Base-by-base conservation (phyloP, 2,329 filamentous ascomycete species). In the Colletotrichum brevisporum region DNA sequence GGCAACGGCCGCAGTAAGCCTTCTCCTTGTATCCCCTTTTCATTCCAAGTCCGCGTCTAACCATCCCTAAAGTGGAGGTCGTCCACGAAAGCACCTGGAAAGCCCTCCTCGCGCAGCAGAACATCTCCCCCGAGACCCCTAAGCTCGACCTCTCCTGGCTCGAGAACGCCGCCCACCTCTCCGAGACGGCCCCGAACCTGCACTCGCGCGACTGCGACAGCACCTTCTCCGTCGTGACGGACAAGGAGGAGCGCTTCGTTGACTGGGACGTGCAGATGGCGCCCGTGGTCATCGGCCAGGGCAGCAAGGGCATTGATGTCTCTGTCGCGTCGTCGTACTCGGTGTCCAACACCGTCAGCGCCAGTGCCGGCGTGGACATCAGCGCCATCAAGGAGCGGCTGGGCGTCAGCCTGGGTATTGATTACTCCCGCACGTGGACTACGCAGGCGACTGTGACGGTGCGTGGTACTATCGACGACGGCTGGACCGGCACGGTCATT, bases 221-320 rank as follows among this genome's bases (percentile, higher is more conserved):
- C 15, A 63, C 60, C 48, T 63, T 53, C 0, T 63, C 65, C 21
- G 31, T 53, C 39, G 39, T 57, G 13, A 60, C 41, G n/a, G 55
- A 64, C 24, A 64, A 39, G 39, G 55, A 48, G 5, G 26, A 56
- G 31, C 48, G 31, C 1, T 69, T 69, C 55, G 45, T 65, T 9
- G 55, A 69, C 66, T 69, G 66, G 66, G 66, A 69, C 3, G 60
- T 69, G 6, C 66, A 69, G 27, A 65, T 69, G 66, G 21, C 54
- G 5, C 66, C 61, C 12, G 61, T 61, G 3, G 60, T 69, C 5
- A 55, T 43, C 16, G 66, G 55, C 21, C 43, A 45, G 5, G 56
- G 55, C 6, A n/a, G 26, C 16, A 43, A 56, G 9, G 65, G 60
- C 47, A 55, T 69, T 21, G 36, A 54, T 4, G 55, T 69, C 21